Base-by-base conservation (phyloP, 306 rosid species). In the Spatholobus suberectus region DNA sequence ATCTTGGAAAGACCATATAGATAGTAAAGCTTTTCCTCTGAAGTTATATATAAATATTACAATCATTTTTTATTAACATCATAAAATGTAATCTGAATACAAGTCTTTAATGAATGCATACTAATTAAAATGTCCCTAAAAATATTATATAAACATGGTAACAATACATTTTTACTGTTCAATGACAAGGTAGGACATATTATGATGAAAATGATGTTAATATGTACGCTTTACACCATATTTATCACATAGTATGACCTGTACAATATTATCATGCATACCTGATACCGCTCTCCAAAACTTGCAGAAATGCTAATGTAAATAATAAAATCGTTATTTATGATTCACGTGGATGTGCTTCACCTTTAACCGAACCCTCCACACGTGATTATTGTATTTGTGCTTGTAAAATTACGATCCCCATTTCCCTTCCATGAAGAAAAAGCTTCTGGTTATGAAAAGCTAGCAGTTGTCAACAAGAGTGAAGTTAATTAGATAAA, bases 301-400 rank as follows among this genome's bases (percentile, higher is more conserved):
- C 13, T 27, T 29, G 41, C 20, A 8, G 17, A 35, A n/a, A 66
- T n/a, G 46, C 27, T n/a, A 8, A 35, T 34, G 8, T 65, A 65
- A n/a, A 13, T 40, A 61, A 27, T 61, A 27, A 27, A 15, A 59
- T 61, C 20, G 21, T 61, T 27, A n/a, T 70, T 24, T 44, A 44
- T 70, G 6, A 44, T 70, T 40, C 58, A 70, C 75, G 40, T 70
- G 75, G 57, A 41, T 26, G 32, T 43, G 75, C 27, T 65, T 70
- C 75, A 11, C 4, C 46, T 66, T 66, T 8, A 18, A 35, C 17
- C 4, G 1, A 34, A 17, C 1, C 51, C 0, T 38, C 3, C 55
- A 6, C 21, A 14, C 23, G 14, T 14, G 15, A 44, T 70, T 23
- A 13, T 61, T 27, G 10, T 14, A 13, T 15, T 61, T 29, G 37